Base-by-base conservation (phyloP, 345 rosid genomes). In the Eucalyptus pauciflora region DNA sequence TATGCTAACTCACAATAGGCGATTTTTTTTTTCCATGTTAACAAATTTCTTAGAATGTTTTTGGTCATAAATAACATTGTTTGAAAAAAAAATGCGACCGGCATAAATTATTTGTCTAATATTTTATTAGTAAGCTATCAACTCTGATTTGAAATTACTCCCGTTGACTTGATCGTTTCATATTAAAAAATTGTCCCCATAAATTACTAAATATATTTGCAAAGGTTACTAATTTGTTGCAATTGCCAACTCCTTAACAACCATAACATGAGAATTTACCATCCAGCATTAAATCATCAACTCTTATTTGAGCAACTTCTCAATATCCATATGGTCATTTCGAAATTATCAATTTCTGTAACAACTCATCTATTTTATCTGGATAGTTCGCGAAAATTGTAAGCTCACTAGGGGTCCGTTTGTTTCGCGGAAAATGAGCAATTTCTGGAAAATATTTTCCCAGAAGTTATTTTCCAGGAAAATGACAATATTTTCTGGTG, bases 351-450 rank as follows among this genome's bases (percentile, higher is more conserved):
- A 64, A 14, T 64, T 29, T 14, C 0, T 64, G 37, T 64, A n/a
- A 7, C 71, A 64, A 64, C 71, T 64, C 0, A 27, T 62, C 0
- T n/a, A 1, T 64, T 64, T 64, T 29, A n/a, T 64, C 0, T 1
- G 1, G 76, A 67, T 67, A 15, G 22, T 16, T n/a, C 2, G n/a
- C 3, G 3, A 67, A 67, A 67, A n/a, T 64, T 64, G 33, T 7
- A n/a, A n/a, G 41, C 41, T 64, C 33, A 64, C 76, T 14, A 33
- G 37, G 37, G 37, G 37, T 33, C 37, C 37, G 37, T 33, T 33
- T 3, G 37, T 33, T 33, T 33, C 37, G 37, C 37, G 37, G 37
- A 33, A 33, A 33, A 33, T 33, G 37, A 33, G 3, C 37, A 1
- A 33, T 33, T 33, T 33, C 1, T 33, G 37, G 37, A 33, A 33